Evolutionary conservation across 805 yeast genomes (phyloP).

Genomic region (Kazachstania viticola): DNA sequence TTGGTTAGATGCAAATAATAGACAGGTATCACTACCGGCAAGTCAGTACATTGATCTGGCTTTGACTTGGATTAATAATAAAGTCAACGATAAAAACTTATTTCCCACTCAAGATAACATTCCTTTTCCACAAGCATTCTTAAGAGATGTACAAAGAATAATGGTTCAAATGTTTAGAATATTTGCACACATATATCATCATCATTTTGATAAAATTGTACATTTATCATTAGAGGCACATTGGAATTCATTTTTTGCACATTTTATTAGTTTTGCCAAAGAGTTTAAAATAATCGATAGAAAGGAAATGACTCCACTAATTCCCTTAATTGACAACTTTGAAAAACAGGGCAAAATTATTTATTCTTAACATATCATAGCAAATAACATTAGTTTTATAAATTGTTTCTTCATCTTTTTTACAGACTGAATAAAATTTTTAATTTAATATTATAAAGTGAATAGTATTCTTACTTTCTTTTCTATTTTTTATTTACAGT

Average conservation of each 20-base stretch:
- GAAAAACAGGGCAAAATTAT: slow-evolving; percentile 80
- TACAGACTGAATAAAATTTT: not conserved
- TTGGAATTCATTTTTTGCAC: slow-evolving; percentile 96
- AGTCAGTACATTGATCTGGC: slow-evolving; percentile 87
- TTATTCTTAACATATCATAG: not conserved
- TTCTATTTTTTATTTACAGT: not conserved
- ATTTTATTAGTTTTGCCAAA: slow-evolving; percentile 74
- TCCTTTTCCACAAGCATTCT: slow-evolving; percentile 80
- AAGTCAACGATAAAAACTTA: slow-evolving; percentile 76
- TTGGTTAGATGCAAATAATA: slow-evolving; percentile 78
- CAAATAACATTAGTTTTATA: not conserved
- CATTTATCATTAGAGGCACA: slow-evolving; percentile 91
- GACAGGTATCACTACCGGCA: slow-evolving; percentile 82
- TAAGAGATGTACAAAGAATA: slow-evolving; percentile 75
- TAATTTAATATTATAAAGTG: not conserved
- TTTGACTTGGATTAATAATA: slow-evolving; percentile 77
- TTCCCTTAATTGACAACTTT: slow-evolving; percentile 63
- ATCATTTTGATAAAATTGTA: slow-evolving; percentile 88
- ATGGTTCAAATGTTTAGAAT: slow-evolving; percentile 88
- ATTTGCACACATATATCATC: slow-evolving; percentile 89
- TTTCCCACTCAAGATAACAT: slow-evolving; percentile 86
- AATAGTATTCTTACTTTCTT: not conserved
- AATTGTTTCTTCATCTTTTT: too few relatives aligned
- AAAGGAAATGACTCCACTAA: slow-evolving; percentile 68
- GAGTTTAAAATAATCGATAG: slow-evolving; percentile 76